Evolutionary conservation across 2,329 filamentous ascomycete genomes (phyloP).

Genomic region (Alternaria brassicae): DNA sequence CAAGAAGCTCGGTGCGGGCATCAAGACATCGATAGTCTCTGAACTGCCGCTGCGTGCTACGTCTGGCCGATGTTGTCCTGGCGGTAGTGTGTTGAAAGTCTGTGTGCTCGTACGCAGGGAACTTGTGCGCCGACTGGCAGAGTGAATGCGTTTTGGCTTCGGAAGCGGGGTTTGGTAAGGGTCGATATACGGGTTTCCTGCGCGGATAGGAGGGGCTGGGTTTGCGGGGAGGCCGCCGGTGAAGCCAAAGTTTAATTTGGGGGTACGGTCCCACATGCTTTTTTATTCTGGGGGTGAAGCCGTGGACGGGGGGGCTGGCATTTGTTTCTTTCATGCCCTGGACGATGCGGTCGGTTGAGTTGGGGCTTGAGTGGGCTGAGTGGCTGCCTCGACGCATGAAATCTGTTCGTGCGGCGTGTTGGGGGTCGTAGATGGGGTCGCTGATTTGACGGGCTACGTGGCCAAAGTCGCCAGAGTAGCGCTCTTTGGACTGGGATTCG

Average conservation of each 20-base stretch:
- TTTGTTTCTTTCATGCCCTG: constrained; percentile 28
- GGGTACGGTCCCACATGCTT: constrained; percentile 47
- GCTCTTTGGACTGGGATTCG: constrained; percentile 35
- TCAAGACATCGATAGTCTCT: constrained; percentile 56
- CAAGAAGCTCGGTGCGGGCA: constrained; percentile 49
- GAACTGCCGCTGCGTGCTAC: constrained; percentile 42
- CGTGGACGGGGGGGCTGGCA: constrained; percentile 18
- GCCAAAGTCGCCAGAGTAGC: constrained; percentile 50
- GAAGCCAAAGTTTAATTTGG: constrained; percentile 42
- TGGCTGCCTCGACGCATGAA: constrained; percentile 45
- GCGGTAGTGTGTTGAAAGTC: constrained; percentile 10
- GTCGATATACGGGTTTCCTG: constrained; percentile 34
- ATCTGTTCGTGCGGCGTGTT: constrained; percentile 45
- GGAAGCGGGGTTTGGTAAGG: constrained; percentile 44
- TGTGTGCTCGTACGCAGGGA: constrained; percentile 20
- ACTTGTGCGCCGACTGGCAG: constrained; percentile 22
- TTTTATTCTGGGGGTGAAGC: constrained; percentile 44
- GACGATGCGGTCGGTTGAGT: constrained; percentile 36
- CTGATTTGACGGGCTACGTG: constrained; percentile 48
- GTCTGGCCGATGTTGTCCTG: constrained; percentile 4
- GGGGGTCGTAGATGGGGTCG: constrained; percentile 50
- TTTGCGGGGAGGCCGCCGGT: constrained; percentile 28
- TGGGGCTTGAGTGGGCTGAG: constrained; percentile 35
- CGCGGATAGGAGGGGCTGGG: constrained; percentile 34
- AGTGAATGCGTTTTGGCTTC: constrained; percentile 34